Base-by-base conservation (phyloP, 1,284 basidiomycete species). In the Agroathelia rolfsii region DNA sequence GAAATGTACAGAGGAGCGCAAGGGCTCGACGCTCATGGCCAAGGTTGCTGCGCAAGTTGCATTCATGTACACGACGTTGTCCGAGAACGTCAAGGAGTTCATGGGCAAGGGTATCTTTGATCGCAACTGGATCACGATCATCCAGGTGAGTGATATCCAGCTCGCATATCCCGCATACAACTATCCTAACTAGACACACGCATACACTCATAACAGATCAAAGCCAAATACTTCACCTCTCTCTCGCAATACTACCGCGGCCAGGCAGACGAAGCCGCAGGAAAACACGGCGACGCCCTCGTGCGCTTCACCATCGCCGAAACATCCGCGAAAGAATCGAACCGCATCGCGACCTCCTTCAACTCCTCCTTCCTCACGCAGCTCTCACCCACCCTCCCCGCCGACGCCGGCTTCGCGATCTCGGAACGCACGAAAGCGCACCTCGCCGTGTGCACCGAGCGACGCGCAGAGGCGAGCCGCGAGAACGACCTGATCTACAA, bases 401-500 rank as follows among this genome's bases (percentile, higher is more conserved):
- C 82, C 3, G 94, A 98, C 48, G 80, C 90, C 0, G 84, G 78
- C 0, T 60, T 76, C 0, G 74, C 84, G 15, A 68, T 97, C 22
- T 58, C 70, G 13, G 89, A 93, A 37, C 76, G 93, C 28, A 79
- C 81, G 14, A 93, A 93, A 52, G 71, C 82, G 0, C 90, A 94
- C 41, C 63, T 82, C 5, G 72, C 83, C 1, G 59, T 92, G 17
- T 81, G 84, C 45, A 64, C 71, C 0, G 90, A 94, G 44, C 76
- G 76, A 36, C 81, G 79, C 51, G 66, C 59, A 32, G 79, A 86
- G 36, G 85, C 86, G 0, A 71, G 77, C 36, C 77, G 83, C 37
- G 92, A 96, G 60, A 98, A 98, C 55, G 94, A 98, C 50, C 72
- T 99, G 28, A 95, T 99, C 45, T 99, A 98, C 62, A 93, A 98